These are phyloP conservation scores for Flammula alnicola DNA, from an alignment of 1,284 basidiomycete species.

Conservation along the genomic window DNA sequence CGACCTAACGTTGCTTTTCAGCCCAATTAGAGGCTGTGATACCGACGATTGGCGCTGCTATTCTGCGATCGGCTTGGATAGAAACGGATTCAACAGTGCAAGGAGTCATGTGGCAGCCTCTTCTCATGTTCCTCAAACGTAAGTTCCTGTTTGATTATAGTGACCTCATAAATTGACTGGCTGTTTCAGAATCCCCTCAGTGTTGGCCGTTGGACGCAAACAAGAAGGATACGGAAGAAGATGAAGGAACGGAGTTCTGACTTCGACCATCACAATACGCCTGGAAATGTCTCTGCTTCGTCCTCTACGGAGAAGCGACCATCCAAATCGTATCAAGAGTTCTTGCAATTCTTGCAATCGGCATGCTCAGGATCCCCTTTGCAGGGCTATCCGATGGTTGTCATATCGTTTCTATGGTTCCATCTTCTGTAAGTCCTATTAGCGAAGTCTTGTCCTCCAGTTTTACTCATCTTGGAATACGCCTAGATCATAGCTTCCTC, in stretches of 20 bases:
- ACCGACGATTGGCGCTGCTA: slow-evolving; percentile 55
- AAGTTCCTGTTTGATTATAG: slow-evolving; percentile 23
- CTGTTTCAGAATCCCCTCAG: slow-evolving; percentile 55
- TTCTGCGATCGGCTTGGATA: slow-evolving; percentile 78
- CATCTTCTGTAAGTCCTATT: slow-evolving; percentile 52
- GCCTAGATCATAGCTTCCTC: slow-evolving; percentile 37
- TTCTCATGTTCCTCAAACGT: slow-evolving; percentile 78
- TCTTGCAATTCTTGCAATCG: slow-evolving; percentile 73
- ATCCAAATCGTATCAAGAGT: slow-evolving; percentile 67
- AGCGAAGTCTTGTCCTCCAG: not conserved
- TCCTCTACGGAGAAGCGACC: slow-evolving; percentile 12
- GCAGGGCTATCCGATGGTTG: slow-evolving; percentile 77
- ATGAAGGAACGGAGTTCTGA: slow-evolving; percentile 34
- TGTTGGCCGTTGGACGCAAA: slow-evolving; percentile 56
- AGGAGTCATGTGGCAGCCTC: slow-evolving; percentile 67
- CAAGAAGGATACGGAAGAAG: slow-evolving; percentile 40
- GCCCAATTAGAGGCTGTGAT: slow-evolving; percentile 45
- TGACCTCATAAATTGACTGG: not conserved
- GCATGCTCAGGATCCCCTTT: slow-evolving; percentile 79
- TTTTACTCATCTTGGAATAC: not conserved
- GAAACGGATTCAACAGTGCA: slow-evolving; percentile 76
- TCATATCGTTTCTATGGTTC: slow-evolving; percentile 84
- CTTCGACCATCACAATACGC: slow-evolving; percentile 19
- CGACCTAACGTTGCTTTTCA: slow-evolving; percentile 24
- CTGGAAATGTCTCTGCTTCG: slow-evolving; percentile 3